These are phyloP conservation scores for Phytophthora cactorum DNA, from an alignment of 352 stramenopile genomes.

Conservation along the genomic window DNA sequence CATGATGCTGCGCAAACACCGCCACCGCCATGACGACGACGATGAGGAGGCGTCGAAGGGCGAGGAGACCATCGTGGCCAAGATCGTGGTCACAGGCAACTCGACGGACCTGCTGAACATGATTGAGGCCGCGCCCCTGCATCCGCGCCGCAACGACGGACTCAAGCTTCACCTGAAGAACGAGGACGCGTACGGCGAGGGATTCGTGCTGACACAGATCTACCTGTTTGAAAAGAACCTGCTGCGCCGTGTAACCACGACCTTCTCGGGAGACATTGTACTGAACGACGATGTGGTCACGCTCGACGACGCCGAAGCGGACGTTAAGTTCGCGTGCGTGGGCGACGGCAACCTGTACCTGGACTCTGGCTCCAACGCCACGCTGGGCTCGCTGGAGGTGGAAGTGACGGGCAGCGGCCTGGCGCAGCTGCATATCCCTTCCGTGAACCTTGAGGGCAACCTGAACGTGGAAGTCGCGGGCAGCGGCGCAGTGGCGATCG, in stretches of 20 bases:
- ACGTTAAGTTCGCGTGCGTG: conserved; percentile 48
- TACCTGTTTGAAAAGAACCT: conserved; percentile 54
- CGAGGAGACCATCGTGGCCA: conserved; percentile 47
- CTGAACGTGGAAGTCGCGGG: conserved; percentile 54
- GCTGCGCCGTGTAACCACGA: conserved; percentile 44
- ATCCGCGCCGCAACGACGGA: conserved; percentile 46
- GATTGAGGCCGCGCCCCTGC: conserved; percentile 49
- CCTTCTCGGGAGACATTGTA: conserved; percentile 46
- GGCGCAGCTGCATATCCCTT: conserved; percentile 41
- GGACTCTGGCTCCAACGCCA: conserved; percentile 32
- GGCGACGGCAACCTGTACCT: conserved; percentile 53
- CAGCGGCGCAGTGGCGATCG: conserved; percentile 37
- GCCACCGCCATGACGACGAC: conserved; percentile 25
- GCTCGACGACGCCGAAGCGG: conserved; percentile 41
- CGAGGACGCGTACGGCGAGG: conserved; percentile 50
- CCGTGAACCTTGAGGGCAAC: conserved; percentile 24
- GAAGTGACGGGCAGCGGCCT: conserved; percentile 43
- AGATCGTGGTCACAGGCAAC: conserved; percentile 62
- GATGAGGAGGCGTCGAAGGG: conserved; percentile 20
- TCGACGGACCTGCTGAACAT: conserved; percentile 57
- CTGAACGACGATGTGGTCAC: conserved; percentile 54
- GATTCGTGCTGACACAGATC: conserved; percentile 64
- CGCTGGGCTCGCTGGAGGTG: conserved; percentile 41
- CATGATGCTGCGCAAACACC: conserved; percentile 44
- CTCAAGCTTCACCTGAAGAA: conserved; percentile 66